phyloP scores from a whole-genome alignment of 2,329 filamentous ascomycete genomes.

The Ophiognomonia clavigignenti-juglandacearum region DNA sequence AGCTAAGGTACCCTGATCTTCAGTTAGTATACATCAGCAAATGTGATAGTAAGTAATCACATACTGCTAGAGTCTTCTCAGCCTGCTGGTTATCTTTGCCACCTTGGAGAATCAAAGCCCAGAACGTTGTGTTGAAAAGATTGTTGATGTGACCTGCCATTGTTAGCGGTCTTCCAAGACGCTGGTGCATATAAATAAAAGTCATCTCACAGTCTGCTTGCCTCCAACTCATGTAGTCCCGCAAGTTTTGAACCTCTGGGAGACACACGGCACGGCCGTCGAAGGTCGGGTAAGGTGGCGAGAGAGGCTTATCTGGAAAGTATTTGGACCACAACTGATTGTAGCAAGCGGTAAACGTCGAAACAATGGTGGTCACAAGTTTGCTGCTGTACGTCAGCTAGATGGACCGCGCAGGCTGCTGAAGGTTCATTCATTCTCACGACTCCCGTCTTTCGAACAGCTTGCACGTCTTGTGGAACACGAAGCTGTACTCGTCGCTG shows the following conservation, averaged over 20 bases:
- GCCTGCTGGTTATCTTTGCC: conserved; percentile 73
- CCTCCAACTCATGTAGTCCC: conserved; percentile 95
- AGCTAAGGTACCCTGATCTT: conserved; percentile 67
- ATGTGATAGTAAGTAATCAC: no score
- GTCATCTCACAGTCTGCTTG: conserved; percentile 79
- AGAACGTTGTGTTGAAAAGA: conserved; percentile 96
- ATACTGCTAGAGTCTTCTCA: conserved; percentile 71
- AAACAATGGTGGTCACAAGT: conserved; percentile 83
- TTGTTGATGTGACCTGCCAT: conserved; percentile 88
- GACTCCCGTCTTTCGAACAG: conserved; percentile 83
- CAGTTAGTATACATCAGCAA: background rate
- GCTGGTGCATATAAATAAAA: background rate
- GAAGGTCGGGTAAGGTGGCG: conserved; percentile 78
- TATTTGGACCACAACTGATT: conserved; percentile 72
- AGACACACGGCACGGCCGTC: conserved; percentile 91
- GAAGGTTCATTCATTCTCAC: conserved; percentile 45
- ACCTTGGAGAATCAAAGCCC: conserved; percentile 76
- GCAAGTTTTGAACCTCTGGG: conserved; percentile 72
- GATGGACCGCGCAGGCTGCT: background rate
- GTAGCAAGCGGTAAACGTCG: conserved; percentile 90
- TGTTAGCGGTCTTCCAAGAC: conserved; percentile 9
- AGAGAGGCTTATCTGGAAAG: conserved; percentile 68
- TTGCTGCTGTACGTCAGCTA: conserved; percentile 53
- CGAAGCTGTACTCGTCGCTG: conserved; percentile 93
- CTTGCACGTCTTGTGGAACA: conserved; percentile 76